Evolutionary conservation across 139 green algal genomes (phyloP), one percentile per base, ranked within the genome.

Genomic region (Marvania coccoides): DNA sequence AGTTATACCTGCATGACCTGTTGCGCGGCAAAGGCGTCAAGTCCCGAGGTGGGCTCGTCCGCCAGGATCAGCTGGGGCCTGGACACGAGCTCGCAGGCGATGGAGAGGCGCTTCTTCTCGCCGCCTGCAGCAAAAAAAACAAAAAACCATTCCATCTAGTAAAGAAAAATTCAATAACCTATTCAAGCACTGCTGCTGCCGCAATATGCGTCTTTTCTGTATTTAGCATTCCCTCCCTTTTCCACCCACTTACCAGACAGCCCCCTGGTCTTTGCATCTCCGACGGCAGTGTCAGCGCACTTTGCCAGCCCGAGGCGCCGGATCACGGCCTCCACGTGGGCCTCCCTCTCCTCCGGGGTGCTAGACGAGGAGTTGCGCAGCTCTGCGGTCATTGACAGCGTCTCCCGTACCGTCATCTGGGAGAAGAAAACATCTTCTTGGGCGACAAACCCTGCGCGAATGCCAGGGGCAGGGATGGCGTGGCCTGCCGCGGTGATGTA

Each of bases 381-480:
- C 46, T 82, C 58, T 0, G 82, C 82, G 2, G 86, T 81, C 82
- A 94, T 87, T 39, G 47, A 79, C 35, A 98, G 76, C 4, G 90
- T 98, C 73, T 86, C 77, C 63, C 72, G 72, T 15, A 77, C 67
- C 3, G 72, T 76, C 56, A 74, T 60, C 40, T 77, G 61, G 10
- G 74, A 86, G 79, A 90, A 98, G 74, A 98, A 98, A 19, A 91
- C 68, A 65, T 96, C 88, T n/a, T 95, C 87, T 70, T 98, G 92
- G 61, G 89, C 79, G 10, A 97, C 89, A 69, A 93, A 96, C 3
- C 81, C 90, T 69, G 37, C 54, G 9, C 15, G 42, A 36, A 59
- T 15, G 33, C 13, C 40, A 4, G 51, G 13, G 15, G 19, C 38
- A 14, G 61, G 48, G 9, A 65, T 48, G 3, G 67, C 62, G 34